Percentiles rank a stretch among this genome's conserved stretches.
Evolutionary conservation across 1,284 basidiomycete genomes (phyloP).

Genomic region (Marasmius fiardii): DNA sequence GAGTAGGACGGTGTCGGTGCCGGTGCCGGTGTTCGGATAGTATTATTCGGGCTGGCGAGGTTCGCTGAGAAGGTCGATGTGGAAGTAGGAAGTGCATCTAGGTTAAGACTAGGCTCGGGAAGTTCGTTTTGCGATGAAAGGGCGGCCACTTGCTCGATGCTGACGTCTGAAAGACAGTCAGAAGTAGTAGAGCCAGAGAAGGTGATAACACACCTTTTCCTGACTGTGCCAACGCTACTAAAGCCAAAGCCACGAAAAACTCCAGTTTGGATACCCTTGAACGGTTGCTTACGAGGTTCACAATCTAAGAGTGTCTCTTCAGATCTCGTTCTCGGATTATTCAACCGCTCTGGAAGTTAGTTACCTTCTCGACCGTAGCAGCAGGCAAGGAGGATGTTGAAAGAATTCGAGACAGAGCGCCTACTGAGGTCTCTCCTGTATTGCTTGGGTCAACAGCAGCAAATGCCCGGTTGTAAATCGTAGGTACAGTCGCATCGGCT

Average conservation of each 20-base stretch:
- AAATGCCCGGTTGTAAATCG: conserved; percentile 73
- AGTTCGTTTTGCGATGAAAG: conserved; percentile 68
- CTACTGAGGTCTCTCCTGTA: conserved; percentile 76
- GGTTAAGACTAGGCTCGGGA: conserved; percentile 65
- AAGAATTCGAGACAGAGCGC: conserved; percentile 75
- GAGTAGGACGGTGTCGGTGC: conserved; percentile 46
- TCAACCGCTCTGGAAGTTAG: neutral
- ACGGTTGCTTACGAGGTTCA: conserved; percentile 75
- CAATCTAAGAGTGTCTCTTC: conserved; percentile 51
- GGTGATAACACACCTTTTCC: conserved; percentile 55
- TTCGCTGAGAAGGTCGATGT: conserved; percentile 44
- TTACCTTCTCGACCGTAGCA: conserved; percentile 76
- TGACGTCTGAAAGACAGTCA: conserved; percentile 51
- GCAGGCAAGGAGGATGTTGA: conserved; percentile 76
- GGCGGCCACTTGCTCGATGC: conserved; percentile 78
- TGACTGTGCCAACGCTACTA: conserved; percentile 82
- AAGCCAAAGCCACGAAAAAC: conserved; percentile 84
- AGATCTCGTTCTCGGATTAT: neutral
- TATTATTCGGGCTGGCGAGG: conserved; percentile 30
- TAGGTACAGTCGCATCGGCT: conserved; percentile 79
- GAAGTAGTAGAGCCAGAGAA: conserved; percentile 7
- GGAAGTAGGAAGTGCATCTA: conserved; percentile 52
- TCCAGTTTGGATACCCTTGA: conserved; percentile 79
- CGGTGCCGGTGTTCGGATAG: conserved; percentile 23
- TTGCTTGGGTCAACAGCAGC: conserved; percentile 63